These are phyloP conservation scores for Xylaria cubensis DNA, from an alignment of 495 filamentous ascomycete genomes.

Conservation along the genomic window DNA sequence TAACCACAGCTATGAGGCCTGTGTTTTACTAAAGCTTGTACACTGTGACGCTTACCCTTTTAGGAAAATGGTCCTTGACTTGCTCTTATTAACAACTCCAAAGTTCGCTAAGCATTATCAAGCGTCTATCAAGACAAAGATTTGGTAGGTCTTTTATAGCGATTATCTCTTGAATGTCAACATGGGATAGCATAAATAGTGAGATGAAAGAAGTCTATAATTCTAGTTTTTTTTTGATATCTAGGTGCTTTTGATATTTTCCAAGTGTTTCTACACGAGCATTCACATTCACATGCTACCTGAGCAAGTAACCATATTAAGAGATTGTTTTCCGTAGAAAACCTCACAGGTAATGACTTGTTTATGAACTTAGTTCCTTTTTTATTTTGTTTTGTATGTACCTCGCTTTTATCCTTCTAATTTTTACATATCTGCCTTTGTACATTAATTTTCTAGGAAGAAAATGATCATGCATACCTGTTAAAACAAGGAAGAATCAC, in stretches of 20 bases:
- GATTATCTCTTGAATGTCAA: neutral
- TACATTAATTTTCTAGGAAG: neutral
- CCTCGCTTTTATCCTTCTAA: neutral
- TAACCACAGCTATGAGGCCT: neutral
- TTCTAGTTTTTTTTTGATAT: no score
- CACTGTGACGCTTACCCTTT: constrained; percentile 20
- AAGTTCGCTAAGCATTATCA: constrained; percentile 9
- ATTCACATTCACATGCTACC: neutral
- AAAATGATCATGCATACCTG: neutral
- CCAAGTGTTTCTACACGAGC: neutral
- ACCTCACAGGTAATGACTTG: neutral
- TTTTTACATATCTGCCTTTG: neutral
- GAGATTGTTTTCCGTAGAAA: neutral
- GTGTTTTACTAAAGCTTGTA: neutral
- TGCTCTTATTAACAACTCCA: neutral
- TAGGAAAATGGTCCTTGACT: constrained; percentile 24
- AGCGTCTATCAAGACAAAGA: neutral
- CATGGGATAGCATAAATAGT: neutral
- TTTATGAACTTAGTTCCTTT: neutral
- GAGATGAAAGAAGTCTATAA: neutral
- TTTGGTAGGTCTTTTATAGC: neutral
- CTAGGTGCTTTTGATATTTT: no score
- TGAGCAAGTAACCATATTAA: neutral
- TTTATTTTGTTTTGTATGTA: neutral
- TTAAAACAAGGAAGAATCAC: neutral